Percentiles rank a stretch among this genome's conserved stretches.
Evolutionary conservation across 768 basidiomycete genomes (phyloP).

Genomic region (Termitomyces sp.): DNA sequence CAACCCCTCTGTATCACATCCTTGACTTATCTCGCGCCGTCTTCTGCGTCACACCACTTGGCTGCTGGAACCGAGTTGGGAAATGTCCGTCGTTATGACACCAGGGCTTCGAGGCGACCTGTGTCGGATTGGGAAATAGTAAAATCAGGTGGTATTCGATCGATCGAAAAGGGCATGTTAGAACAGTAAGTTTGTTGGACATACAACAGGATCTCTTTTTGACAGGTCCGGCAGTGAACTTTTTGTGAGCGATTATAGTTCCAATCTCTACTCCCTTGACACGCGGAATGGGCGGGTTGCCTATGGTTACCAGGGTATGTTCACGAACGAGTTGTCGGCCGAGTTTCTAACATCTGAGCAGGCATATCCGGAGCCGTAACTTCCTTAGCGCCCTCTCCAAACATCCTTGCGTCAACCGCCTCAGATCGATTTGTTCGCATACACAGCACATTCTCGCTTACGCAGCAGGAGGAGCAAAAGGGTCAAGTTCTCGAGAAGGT

Average conservation of each 20-base stretch:
- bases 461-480: slow-evolving; percentile 50
- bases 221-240: slow-evolving; percentile 45
- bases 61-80: slow-evolving; percentile 74
- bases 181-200: slow-evolving; percentile 53
- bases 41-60: slow-evolving; percentile 42
- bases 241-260: slow-evolving; percentile 66
- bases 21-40: slow-evolving; percentile 52
- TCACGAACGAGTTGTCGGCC: neutral
- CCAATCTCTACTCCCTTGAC: slow-evolving; percentile 64
- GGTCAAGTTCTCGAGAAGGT: slow-evolving; percentile 61
- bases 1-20: slow-evolving; percentile 76
- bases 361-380: slow-evolving; percentile 71
- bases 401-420: slow-evolving; percentile 55
- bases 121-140: slow-evolving; percentile 64
- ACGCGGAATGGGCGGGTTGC: slow-evolving; percentile 59
- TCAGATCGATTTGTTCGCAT: slow-evolving; percentile 70
- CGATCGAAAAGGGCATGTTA: slow-evolving; percentile 52
- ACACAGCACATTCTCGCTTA: slow-evolving; percentile 58
- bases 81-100: slow-evolving; percentile 75
- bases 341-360: slow-evolving; percentile 20
- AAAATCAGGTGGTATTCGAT: slow-evolving; percentile 58
- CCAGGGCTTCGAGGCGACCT: slow-evolving; percentile 63
- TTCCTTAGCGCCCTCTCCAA: slow-evolving; percentile 56
- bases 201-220: neutral
- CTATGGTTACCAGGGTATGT: slow-evolving; percentile 66